These are phyloP conservation scores for Mallotus nudiflorus DNA, from an alignment of 345 rosid species.

Conservation along the genomic window DNA sequence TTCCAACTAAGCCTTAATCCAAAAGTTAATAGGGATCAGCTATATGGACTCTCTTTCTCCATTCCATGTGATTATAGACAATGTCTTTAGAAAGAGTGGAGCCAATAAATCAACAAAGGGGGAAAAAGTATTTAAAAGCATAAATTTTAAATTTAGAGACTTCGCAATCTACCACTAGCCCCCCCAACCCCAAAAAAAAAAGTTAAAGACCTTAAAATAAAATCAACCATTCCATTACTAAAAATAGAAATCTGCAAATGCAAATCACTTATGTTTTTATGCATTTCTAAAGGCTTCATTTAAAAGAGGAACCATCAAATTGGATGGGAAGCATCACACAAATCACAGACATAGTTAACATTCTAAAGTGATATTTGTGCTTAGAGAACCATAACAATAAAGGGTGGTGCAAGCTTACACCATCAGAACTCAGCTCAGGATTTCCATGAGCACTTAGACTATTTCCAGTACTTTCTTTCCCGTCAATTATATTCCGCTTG, in stretches of 20 bases:
- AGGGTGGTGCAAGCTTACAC: conserved; percentile 49
- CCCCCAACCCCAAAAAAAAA: too few relatives aligned
- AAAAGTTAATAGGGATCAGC: too few relatives aligned
- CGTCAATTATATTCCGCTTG: conserved; percentile 52
- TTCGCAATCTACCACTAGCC: too few relatives aligned
- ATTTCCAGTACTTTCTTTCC: conserved; percentile 65
- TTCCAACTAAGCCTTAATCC: background rate
- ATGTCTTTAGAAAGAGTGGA: too few relatives aligned
- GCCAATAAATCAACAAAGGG: too few relatives aligned
- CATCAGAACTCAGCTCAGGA: conserved; percentile 52
- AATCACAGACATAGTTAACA: conserved; percentile 9
- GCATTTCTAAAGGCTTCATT: background rate
- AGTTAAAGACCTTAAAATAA: background rate
- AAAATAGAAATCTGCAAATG: conserved; percentile 1
- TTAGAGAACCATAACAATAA: conserved; percentile 2
- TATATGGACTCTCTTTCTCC: too few relatives aligned
- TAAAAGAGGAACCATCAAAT: background rate
- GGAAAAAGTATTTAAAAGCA: too few relatives aligned
- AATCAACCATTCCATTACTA: background rate
- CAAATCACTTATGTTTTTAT: background rate
- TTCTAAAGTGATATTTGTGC: background rate
- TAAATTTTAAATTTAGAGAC: background rate
- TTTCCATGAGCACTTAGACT: conserved; percentile 51
- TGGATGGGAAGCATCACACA: background rate
- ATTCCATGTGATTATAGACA: too few relatives aligned